These are phyloP conservation scores for Xylaria flabelliformis DNA, from an alignment of 495 filamentous ascomycete species.

Conservation along the genomic window DNA sequence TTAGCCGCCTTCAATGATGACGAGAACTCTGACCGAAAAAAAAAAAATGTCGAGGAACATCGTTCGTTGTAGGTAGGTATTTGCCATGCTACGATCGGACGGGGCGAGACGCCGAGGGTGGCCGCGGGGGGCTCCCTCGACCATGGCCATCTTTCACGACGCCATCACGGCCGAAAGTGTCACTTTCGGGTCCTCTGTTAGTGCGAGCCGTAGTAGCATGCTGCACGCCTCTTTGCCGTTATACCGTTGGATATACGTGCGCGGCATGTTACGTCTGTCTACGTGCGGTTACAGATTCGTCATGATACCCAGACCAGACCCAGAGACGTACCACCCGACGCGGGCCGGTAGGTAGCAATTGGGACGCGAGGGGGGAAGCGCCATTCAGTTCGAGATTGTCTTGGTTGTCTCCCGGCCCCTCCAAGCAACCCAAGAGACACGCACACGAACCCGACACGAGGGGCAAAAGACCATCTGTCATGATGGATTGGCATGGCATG, in stretches of 20 bases:
- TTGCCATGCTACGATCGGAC: slow-evolving; percentile 24
- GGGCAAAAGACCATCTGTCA: slow-evolving; percentile 16
- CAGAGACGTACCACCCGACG: slow-evolving; percentile 15
- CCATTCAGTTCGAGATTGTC: background rate
- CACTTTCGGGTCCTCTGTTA: slow-evolving; percentile 1
- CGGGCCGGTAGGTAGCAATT: slow-evolving; percentile 4
- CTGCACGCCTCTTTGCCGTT: background rate
- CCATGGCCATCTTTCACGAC: slow-evolving; percentile 13
- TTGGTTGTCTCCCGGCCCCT: background rate
- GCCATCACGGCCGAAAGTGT: background rate
- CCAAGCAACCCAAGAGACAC: background rate
- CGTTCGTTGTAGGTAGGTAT: slow-evolving; percentile 20
- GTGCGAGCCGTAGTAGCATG: background rate
- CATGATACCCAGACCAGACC: slow-evolving; percentile 13
- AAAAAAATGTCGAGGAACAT: slow-evolving; percentile 22
- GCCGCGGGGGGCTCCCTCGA: slow-evolving; percentile 19
- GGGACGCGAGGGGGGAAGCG: slow-evolving; percentile 3
- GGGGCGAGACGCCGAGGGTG: slow-evolving; percentile 21
- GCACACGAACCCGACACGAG: background rate
- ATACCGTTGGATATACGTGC: slow-evolving; percentile 8
- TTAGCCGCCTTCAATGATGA: slow-evolving; percentile 27
- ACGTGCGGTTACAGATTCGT: background rate
- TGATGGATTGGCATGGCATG: too few relatives aligned
- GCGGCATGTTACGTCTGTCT: slow-evolving; percentile 8
- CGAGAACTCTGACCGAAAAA: slow-evolving; percentile 32